Percentiles rank a stretch among this genome's conserved stretches.
Evolutionary conservation across 192 early-diverging fungal genomes (phyloP).

Genomic region (Coemansia sp.): DNA sequence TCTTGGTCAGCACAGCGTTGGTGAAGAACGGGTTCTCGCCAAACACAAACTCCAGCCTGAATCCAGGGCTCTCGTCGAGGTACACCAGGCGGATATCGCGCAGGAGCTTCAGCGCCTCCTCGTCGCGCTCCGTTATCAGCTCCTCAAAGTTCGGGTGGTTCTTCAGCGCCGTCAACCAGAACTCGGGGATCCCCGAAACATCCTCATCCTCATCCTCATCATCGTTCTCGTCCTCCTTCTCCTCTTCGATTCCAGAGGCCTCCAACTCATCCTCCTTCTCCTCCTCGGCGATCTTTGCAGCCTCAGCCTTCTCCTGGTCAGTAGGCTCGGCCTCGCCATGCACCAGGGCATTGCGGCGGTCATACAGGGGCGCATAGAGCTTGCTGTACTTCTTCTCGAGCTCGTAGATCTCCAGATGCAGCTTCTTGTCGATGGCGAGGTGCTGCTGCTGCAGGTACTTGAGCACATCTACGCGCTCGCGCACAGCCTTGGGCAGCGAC

Average conservation of each 20-base stretch:
- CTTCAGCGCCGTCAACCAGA: conserved; percentile 95
- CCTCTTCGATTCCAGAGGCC: conserved; percentile 34
- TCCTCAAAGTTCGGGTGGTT: conserved; percentile 79
- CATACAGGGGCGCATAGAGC: conserved; percentile 86
- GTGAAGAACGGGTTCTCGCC: conserved; percentile 85
- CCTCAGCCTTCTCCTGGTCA: conserved; percentile 73
- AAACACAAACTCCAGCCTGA: conserved; percentile 93
- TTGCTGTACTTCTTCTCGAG: conserved; percentile 96
- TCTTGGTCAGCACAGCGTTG: conserved; percentile 86
- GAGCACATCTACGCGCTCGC: conserved; percentile 83
- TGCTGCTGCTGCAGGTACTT: conserved; percentile 89
- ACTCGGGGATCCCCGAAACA: conserved; percentile 82
- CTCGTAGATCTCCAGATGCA: conserved; percentile 90
- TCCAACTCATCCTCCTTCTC: conserved; percentile 56
- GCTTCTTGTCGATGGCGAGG: conserved; percentile 77
- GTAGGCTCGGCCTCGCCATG: conserved; percentile 87
- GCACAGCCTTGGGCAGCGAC: conserved; percentile 72
- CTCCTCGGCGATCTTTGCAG: conserved; percentile 62
- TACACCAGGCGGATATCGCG: conserved; percentile 86
- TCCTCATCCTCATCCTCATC: no score
- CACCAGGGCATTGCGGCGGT: conserved; percentile 80
- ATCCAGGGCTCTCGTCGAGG: conserved; percentile 86
- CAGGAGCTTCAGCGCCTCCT: conserved; percentile 84
- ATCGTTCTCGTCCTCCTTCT: conserved; percentile 56
- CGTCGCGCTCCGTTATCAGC: conserved; percentile 89